Base-by-base conservation (phyloP, 116 monocot genomes). In the Zostera marina region DNA sequence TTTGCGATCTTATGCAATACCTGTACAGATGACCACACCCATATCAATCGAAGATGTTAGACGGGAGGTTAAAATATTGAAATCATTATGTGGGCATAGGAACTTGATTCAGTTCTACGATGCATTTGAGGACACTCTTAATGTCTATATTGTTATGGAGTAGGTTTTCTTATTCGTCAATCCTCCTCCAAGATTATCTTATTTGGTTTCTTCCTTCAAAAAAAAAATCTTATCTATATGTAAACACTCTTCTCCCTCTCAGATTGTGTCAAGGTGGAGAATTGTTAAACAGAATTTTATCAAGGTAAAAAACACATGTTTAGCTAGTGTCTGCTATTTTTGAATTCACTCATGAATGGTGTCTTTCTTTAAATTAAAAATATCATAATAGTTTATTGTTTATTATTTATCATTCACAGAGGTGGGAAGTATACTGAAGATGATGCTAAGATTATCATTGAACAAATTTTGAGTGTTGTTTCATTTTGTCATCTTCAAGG, bases 221-320 rank as follows among this genome's bases (percentile, higher is more conserved):
- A n/a, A n/a, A n/a, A 54, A 32, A 32, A 32, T 32, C 11, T 15
- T 47, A 47, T 15, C 11, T 47, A 1, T 47, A 10, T 47, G 47
- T 47, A 3, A 56, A 56, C 14, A 9, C 9, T 56, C 0, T n/a
- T 32, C 15, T 39, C 15, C 39, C 32, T 15, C 38, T 58, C 17
- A 94, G 93, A 68, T 79, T 94, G 48, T 94, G 93, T 68, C 84
- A 94, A 69, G 93, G 93, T 58, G 93, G 93, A 71, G 93, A 94
- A 59, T 71, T 94, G 56, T 69, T 94, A 20, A 88, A 88, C 47
- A 84, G 88, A 76, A 88, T 94, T 63, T 69, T 94, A 74, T 81
- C 88, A 68, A 88, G 88, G 93, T 94, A 79, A 55, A 7, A 47
- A 22, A 40, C 1, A 40, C 42, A 21, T 59, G 42, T 42, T 7